Percentiles rank a stretch among this genome's conserved stretches.
Evolutionary conservation across 257 asterid genomes (phyloP).

Genomic region (Echium plantagineum): DNA sequence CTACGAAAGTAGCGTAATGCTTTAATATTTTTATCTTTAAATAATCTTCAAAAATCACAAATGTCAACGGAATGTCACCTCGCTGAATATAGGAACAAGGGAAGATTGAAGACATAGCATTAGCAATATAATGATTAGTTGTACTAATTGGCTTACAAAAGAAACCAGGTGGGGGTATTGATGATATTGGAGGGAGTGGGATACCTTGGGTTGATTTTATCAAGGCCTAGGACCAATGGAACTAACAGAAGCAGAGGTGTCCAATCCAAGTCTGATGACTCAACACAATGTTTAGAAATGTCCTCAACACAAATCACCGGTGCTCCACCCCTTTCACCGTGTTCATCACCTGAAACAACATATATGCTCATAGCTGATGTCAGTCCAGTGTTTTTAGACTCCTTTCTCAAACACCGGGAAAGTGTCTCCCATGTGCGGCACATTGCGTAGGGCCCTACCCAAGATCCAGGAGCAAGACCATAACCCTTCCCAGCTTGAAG

Average conservation of each 20-base stretch:
- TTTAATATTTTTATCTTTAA: no score
- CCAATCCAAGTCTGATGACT: conserved; percentile 44
- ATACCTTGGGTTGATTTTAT: conserved; percentile 86
- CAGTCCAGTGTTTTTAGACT: conserved; percentile 24
- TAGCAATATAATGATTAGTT: not conserved
- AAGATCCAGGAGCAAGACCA: conserved; percentile 91
- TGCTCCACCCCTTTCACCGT: conserved; percentile 99
- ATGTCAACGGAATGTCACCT: no score
- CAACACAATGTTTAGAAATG: conserved; percentile 37
- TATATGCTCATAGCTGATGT: conserved; percentile 46
- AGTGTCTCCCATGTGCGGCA: conserved; percentile 95
- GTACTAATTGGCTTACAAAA: not conserved
- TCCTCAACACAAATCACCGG: conserved; percentile 80
- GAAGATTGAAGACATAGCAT: not conserved
- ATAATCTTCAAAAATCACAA: no score
- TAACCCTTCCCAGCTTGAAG: conserved; percentile 78
- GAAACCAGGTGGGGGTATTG: not conserved
- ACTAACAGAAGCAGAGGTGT: conserved; percentile 68
- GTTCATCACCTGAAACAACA: conserved; percentile 95
- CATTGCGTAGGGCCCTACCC: conserved; percentile 99
- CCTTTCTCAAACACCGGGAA: conserved; percentile 38
- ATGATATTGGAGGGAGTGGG: not conserved
- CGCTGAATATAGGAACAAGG: no score
- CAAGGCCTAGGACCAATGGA: conserved; percentile 95
- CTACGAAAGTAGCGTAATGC: no score